These are phyloP conservation scores for Trametes maxima DNA, from an alignment of 768 basidiomycete genomes.

Conservation along the genomic window DNA sequence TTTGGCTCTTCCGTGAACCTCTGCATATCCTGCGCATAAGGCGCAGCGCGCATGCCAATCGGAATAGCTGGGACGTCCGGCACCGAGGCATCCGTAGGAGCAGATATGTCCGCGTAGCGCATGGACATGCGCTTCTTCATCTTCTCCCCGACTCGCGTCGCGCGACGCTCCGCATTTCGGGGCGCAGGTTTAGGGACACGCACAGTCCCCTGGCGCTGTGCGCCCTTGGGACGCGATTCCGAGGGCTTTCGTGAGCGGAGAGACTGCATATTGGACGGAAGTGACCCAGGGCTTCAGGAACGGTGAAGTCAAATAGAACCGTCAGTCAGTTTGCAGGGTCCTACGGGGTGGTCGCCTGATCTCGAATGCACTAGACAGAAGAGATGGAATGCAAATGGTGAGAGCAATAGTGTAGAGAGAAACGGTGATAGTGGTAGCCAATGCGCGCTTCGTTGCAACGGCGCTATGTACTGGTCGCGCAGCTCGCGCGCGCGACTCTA, in stretches of 20 bases:
- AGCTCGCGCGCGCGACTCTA: too few species aligned
- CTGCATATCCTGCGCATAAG: constrained; percentile 32
- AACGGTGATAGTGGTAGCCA: too few species aligned
- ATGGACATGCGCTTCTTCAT: constrained; percentile 97
- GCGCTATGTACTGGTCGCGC: too few species aligned
- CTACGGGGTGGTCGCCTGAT: too few species aligned
- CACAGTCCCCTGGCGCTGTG: constrained; percentile 14
- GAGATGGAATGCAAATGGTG: too few species aligned
- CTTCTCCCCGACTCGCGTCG: constrained; percentile 71
- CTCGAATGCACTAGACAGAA: too few species aligned
- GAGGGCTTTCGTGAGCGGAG: constrained; percentile 36
- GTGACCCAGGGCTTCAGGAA: neutral
- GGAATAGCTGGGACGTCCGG: constrained; percentile 65
- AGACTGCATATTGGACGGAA: constrained; percentile 32
- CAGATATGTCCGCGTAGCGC: constrained; percentile 86
- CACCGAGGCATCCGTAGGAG: constrained; percentile 58
- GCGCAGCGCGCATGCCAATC: constrained; percentile 40
- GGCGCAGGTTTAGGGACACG: constrained; percentile 12
- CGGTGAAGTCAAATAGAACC: neutral
- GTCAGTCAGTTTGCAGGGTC: too few species aligned
- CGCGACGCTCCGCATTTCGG: constrained; percentile 39
- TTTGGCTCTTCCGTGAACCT: constrained; percentile 43
- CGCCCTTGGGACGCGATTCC: constrained; percentile 22
- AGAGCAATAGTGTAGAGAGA: too few species aligned
- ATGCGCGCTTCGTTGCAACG: too few species aligned